Base-by-base conservation (phyloP, 345 rosid genomes). In the Corymbia maculata region DNA sequence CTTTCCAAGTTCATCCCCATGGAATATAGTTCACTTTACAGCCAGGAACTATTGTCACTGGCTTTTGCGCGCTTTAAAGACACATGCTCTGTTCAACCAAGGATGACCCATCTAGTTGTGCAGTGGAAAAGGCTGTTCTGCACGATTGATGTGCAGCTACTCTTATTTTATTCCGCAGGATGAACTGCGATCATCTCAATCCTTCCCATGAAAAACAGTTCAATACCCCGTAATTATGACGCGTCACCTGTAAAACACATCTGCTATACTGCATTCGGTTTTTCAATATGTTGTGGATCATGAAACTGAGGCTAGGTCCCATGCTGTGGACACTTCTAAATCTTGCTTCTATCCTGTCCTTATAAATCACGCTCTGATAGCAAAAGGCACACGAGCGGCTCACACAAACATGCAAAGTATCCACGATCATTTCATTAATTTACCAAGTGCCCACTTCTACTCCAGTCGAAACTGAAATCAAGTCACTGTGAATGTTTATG, bases 191-290 rank as follows among this genome's bases (percentile, higher is more conserved):
- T 36, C 82, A 19, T 0, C 82, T 36, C 82, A 19, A 19, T 36
- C 82, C 82, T 75, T 36, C 82, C 82, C 49, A 9, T 9, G 82
- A 75, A 64, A 75, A 24, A 36, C 82, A 75, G 0, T 36, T 19
- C 82, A 75, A 70, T 30, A 15, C 49, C 82, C 14, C 9, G 82
- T 11, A 75, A 36, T 17, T 17, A 19, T 19, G 24, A 17, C 47
- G 7, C 8, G 2, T 36, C 36, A 0, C 80, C 7, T 0, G 80
- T 36, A 17, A 19, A 36, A 17, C 19, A 21, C 82, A 75, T 70
- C 0, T 36, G 80, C 13, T 0, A 36, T 32, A 0, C 47, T 17
- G 24, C 45, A 32, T 70, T 32, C 82, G 30, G 5, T 36, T 75
- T 70, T 55, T 36, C 26, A 1, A 36, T 64, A 75, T 17, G 82